Evolutionary conservation across 768 basidiomycete species (phyloP), one percentile per base, ranked within the genome.

Genomic region (Calocera viscosa): DNA sequence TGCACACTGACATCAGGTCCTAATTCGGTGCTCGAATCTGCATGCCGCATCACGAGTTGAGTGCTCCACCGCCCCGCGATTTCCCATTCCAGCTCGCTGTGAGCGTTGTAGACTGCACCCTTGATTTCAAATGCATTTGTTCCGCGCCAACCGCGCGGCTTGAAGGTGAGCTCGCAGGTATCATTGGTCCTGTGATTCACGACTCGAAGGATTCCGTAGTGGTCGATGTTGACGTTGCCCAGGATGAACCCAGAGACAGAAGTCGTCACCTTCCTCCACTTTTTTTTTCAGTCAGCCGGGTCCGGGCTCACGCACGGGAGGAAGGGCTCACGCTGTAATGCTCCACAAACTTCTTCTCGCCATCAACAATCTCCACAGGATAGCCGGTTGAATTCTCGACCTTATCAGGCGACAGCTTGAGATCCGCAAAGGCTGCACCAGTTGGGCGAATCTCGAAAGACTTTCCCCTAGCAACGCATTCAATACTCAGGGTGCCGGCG

Each of bases 31-130:
- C 83, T 78, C 1, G 81, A 80, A 11, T 88, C 88, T 8, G 84
- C 83, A 24, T 83, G 82, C 11, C 91, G 84, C 22, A 92, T 92
- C 65, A 98, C 87, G 38, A 98, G 85, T 73, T 97, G 94, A 49
- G 89, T 90, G 73, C 91, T 93, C 95, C 94, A 98, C 1, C 93
- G 83, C 2, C 94, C 94, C 0, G 94, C 94, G 63, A 97, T 92
- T 67, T 95, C 92, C 76, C 94, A 90, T 0, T 82, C 84, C 33
- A 86, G 78, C 24, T 82, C 78, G 11, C 89, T 92, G 0, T 77
- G 70, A 0, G 82, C 75, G 72, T 91, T 87, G 67, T 82, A 76
- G 24, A 97, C 93, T 41, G 84, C 82, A 0, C 94, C 95, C 1
- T 88, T 89, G 73, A 98, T 94, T 76, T 98, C 95, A 72, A 82